Percentiles rank a stretch among this genome's conserved stretches.
phyloP scores from a whole-genome alignment of 805 yeast species.

The Yarrowia alimentaria region DNA sequence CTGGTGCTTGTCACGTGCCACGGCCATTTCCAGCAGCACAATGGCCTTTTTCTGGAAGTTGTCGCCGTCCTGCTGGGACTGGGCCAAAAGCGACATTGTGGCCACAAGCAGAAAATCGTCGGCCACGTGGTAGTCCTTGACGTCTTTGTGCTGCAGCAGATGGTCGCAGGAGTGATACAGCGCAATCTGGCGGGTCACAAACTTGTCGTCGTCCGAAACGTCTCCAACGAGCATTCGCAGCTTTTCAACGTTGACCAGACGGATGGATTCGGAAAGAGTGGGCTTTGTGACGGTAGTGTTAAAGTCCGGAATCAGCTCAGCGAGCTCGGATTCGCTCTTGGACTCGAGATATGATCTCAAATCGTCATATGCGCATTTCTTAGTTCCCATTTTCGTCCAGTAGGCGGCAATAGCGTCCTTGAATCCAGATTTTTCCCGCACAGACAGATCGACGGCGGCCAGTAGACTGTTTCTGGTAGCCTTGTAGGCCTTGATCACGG shows the following conservation, averaged over 20 bases:
- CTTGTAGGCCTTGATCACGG: constrained; percentile 38
- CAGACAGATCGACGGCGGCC: constrained; percentile 48
- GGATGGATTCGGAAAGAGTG: constrained; percentile 3
- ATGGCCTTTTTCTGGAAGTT: constrained; percentile 46
- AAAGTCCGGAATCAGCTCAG: not conserved
- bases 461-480: constrained; percentile 57
- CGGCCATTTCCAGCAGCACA: constrained; percentile 57
- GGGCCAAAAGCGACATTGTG: constrained; percentile 42
- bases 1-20: constrained; percentile 62
- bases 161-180: constrained; percentile 45
- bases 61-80: constrained; percentile 34
- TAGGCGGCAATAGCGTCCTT: constrained; percentile 41
- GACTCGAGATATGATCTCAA: constrained; percentile 43
- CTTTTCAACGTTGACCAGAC: constrained; percentile 11
- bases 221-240: not conserved
- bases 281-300: not conserved
- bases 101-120: constrained; percentile 64
- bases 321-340: not conserved
- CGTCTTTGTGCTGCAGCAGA: constrained; percentile 44
- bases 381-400: constrained; percentile 49
- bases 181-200: constrained; percentile 40
- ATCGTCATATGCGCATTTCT: constrained; percentile 66
- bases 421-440: not conserved
- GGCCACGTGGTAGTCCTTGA: constrained; percentile 69
- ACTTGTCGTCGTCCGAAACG: constrained; percentile 13